phyloP scores from a whole-genome alignment of 768 basidiomycete genomes.

The Tylopilus sp. region DNA sequence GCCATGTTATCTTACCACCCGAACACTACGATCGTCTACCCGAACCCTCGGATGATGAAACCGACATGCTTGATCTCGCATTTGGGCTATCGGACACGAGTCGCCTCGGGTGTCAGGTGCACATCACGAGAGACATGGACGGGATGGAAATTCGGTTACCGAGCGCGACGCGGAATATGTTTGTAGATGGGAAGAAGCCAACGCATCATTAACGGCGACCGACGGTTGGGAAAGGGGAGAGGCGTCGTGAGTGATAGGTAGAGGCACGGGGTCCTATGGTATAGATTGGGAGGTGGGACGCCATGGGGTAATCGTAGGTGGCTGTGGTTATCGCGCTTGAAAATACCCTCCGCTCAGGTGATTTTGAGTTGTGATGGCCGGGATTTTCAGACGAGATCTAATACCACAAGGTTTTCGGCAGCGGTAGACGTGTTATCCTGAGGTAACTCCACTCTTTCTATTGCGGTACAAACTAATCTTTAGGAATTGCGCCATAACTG shows the following conservation, averaged over 20 bases:
- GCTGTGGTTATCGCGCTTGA: slow-evolving; percentile 13
- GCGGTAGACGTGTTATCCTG: no score
- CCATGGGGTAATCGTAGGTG: slow-evolving; percentile 9
- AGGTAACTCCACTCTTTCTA: no score
- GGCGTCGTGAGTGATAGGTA: not conserved
- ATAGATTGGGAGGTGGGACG: not conserved
- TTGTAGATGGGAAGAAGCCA: slow-evolving; percentile 76
- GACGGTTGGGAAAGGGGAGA: not conserved
- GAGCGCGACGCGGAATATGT: slow-evolving; percentile 94
- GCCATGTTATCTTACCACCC: slow-evolving; percentile 70
- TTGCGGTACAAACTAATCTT: no score
- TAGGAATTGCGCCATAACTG: no score
- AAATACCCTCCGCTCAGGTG: slow-evolving; percentile 13
- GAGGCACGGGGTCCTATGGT: not conserved
- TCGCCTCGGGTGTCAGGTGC: slow-evolving; percentile 72
- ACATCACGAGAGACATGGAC: slow-evolving; percentile 77
- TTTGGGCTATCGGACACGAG: slow-evolving; percentile 96
- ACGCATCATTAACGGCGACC: slow-evolving; percentile 39
- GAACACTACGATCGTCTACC: slow-evolving; percentile 81
- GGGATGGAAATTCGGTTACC: slow-evolving; percentile 85
- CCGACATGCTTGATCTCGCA: slow-evolving; percentile 97
- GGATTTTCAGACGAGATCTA: no score
- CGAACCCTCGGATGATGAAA: slow-evolving; percentile 97
- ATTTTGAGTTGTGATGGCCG: not conserved
- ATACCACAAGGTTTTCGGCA: no score